Percentiles rank a stretch among this genome's conserved stretches.
Evolutionary conservation across 169 alveolate species (phyloP).

Genomic region (Plasmodium inui): DNA sequence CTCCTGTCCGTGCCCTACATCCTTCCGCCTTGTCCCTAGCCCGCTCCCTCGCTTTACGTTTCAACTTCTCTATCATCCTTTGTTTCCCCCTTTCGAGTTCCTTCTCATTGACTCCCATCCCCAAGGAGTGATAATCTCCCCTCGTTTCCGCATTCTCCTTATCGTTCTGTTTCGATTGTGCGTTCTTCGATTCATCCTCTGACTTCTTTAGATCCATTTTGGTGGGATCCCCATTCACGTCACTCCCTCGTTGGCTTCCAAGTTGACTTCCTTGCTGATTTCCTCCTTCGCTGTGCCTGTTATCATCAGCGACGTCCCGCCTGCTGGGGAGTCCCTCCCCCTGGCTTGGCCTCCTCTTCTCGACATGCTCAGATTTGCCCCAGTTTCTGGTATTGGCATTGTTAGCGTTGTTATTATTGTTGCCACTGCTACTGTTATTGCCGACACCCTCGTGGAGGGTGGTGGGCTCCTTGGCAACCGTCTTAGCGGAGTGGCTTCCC

Average conservation of each 20-base stretch:
- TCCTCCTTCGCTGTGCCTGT: neutral
- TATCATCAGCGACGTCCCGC: neutral
- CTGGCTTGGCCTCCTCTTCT: neutral
- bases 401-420: no score
- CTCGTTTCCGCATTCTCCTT: neutral
- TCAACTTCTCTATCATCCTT: constrained; percentile 12
- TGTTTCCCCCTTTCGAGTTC: constrained; percentile 13
- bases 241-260: neutral
- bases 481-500: neutral
- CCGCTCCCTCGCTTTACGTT: constrained; percentile 11
- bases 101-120: neutral
- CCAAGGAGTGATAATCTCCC: neutral
- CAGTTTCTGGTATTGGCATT: neutral
- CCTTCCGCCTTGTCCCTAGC: neutral
- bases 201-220: neutral
- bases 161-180: neutral
- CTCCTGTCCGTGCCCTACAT: neutral
- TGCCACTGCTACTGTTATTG: neutral
- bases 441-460: neutral
- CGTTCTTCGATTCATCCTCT: neutral
- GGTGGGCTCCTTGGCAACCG: neutral
- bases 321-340: neutral
- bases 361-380: neutral
- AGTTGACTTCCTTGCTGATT: neutral
- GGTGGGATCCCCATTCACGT: neutral